A percentile compares a stretch with the other conserved stretches of the same genome.
These are phyloP conservation scores for Lactarius psammicola DNA, from an alignment of 768 basidiomycete species.

Conservation along the genomic window DNA sequence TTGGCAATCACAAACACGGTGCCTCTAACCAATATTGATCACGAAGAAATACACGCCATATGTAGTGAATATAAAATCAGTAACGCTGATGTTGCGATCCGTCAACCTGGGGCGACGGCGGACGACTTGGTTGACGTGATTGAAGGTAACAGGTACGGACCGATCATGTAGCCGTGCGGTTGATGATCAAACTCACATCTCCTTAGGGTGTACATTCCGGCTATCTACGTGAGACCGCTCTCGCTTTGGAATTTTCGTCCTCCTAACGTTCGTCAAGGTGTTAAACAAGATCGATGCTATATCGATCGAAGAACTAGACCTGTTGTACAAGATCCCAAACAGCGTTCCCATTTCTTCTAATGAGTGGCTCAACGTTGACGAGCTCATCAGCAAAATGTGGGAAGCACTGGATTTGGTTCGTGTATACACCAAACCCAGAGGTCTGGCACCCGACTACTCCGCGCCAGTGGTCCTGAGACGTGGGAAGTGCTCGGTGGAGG, in stretches of 20 bases:
- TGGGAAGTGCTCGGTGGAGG: slow-evolving; percentile 66
- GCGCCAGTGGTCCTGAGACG: slow-evolving; percentile 83
- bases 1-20: slow-evolving; percentile 96
- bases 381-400: slow-evolving; percentile 94
- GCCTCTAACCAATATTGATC: slow-evolving; percentile 91
- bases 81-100: slow-evolving; percentile 89
- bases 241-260: slow-evolving; percentile 1
- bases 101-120: slow-evolving; percentile 86
- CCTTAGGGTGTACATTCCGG: slow-evolving; percentile 85
- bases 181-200: background rate
- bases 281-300: slow-evolving; percentile 97
- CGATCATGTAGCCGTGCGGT: background rate
- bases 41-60: slow-evolving; percentile 94
- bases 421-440: slow-evolving; percentile 95
- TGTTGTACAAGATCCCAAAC: slow-evolving; percentile 93
- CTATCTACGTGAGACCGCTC: slow-evolving; percentile 65
- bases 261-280: slow-evolving; percentile 45
- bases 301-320: slow-evolving; percentile 95
- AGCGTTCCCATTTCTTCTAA: slow-evolving; percentile 92
- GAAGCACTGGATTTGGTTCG: slow-evolving; percentile 87
- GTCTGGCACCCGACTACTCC: slow-evolving; percentile 85
- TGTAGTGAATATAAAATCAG: slow-evolving; percentile 88
- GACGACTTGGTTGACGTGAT: slow-evolving; percentile 98
- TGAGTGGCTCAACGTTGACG: slow-evolving; percentile 97
- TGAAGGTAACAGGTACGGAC: slow-evolving; percentile 86